These are phyloP conservation scores for Pythium pyrilobum DNA, from an alignment of 352 stramenopile genomes.

Conservation along the genomic window DNA sequence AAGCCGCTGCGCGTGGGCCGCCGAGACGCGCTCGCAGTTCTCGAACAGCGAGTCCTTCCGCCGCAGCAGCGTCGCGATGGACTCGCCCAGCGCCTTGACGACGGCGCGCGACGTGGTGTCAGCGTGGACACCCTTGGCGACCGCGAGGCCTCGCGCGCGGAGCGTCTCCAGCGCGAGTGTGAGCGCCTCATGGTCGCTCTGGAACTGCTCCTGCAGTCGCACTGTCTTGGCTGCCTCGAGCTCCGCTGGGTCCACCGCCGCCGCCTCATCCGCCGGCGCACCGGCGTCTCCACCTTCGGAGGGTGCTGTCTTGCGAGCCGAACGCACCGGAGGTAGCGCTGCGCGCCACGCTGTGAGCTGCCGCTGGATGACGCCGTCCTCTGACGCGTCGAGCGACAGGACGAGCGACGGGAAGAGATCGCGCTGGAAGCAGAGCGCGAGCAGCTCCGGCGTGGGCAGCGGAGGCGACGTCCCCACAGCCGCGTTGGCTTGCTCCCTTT, in stretches of 20 bases:
- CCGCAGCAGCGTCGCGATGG: constrained; percentile 28
- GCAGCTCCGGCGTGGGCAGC: constrained; percentile 30
- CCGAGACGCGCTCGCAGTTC: constrained; percentile 27
- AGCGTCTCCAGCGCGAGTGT: constrained; percentile 29
- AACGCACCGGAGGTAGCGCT: constrained; percentile 19
- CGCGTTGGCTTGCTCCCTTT: background rate
- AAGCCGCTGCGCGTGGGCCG: constrained; percentile 4
- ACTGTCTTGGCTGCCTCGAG: constrained; percentile 35
- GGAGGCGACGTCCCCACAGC: background rate
- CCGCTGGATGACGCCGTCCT: constrained; percentile 23
- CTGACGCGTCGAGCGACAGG: constrained; percentile 28
- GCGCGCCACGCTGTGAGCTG: constrained; percentile 31
- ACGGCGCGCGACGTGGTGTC: constrained; percentile 29
- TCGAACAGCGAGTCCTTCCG: constrained; percentile 45
- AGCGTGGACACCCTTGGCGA: constrained; percentile 21
- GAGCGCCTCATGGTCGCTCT: constrained; percentile 34
- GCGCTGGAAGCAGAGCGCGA: constrained; percentile 35
- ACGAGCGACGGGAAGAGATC: constrained; percentile 53
- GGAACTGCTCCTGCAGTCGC: constrained; percentile 40
- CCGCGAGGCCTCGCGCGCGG: constrained; percentile 27
- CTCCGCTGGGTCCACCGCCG: constrained; percentile 31
- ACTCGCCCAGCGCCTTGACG: constrained; percentile 21
- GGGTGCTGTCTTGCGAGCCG: constrained; percentile 4
- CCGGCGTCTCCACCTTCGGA: constrained; percentile 6
- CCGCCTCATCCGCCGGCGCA: constrained; percentile 13